Evolutionary conservation across 352 stramenopile species (phyloP), one percentile per base, ranked within the genome.

Genomic region (Achlya hypogyna): DNA sequence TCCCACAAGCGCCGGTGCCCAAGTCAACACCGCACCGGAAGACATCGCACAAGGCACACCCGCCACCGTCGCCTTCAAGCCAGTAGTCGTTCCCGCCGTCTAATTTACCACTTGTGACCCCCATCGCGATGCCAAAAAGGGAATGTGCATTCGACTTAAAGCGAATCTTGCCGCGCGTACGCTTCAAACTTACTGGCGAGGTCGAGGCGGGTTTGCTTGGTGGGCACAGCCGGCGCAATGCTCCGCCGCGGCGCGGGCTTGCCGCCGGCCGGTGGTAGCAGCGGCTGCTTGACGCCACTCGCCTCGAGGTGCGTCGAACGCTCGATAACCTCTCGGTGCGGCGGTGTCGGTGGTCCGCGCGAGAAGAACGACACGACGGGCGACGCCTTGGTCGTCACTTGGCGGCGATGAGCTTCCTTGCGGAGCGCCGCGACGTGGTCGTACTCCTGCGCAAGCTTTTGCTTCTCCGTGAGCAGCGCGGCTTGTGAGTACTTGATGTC

Each of bases 401-500:
- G 42, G 42, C 18, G 42, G 42, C 22, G 22, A 49, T 49, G 42
- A n/a, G n/a, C n/a, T 22, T 49, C 22, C 34, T 67, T 54, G n/a
- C 49, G 43, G 16, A 20, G 9, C 22, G 8, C 42, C 32, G 28
- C 42, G 5, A 23, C 38, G 10, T 67, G 42, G 31, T 67, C 60
- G 45, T 43, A 70, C 9, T 54, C 9, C 9, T 40, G 52, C 4
- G 63, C 63, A n/a, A 70, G 56, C 0, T 38, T 51, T 18, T 70
- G 63, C 63, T 70, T 70, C 22, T 54, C 56, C 1, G 63, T 70
- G 20, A 70, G 38, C 9, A 70, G 35, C 32, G 52, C 27, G 14
- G 38, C 22, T 25, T 70, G n/a, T 29, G 49, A 65, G 29, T 65
- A 65, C 56, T 64, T 66, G 63, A 70, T 65, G 28, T 70, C 63